Conservation (phyloP, 176 grass and related monocot genomes). For the Paspalum notatum region DNA sequence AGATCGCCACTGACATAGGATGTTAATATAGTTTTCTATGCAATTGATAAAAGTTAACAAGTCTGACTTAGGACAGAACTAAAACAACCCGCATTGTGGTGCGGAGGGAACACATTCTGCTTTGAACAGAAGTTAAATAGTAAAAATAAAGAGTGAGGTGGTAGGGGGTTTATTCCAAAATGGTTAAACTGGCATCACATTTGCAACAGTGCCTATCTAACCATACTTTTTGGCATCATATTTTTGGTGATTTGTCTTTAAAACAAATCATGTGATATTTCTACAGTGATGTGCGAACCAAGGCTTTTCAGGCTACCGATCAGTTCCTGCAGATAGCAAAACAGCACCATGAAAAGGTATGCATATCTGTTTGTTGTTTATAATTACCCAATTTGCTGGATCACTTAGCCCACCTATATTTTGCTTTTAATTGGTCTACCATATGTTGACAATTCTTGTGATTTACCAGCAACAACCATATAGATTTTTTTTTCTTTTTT, state of each 20-base stretch:
- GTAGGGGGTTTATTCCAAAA: too few species aligned
- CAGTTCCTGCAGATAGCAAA: slow-evolving; percentile 91
- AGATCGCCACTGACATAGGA: too few species aligned
- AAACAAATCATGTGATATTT: slow-evolving; percentile 32
- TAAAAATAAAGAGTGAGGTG: too few species aligned
- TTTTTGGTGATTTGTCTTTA: slow-evolving; percentile 24
- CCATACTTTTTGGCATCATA: slow-evolving; percentile 19
- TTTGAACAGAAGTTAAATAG: too few species aligned
- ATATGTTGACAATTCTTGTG: neutral
- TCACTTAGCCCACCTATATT: slow-evolving; percentile 15
- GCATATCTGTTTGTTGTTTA: slow-evolving; percentile 32
- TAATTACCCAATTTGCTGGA: slow-evolving; percentile 22
- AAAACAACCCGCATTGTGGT: too few species aligned
- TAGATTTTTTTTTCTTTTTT: slow-evolving; percentile 10
- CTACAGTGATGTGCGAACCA: slow-evolving; percentile 89
- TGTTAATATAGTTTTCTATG: too few species aligned
- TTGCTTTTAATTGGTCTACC: slow-evolving; percentile 4
- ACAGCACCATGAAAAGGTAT: slow-evolving; percentile 92
- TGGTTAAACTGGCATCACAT: too few species aligned
- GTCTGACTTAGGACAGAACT: too few species aligned
- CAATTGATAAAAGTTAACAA: too few species aligned
- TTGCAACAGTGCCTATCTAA: neutral
- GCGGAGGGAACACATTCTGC: too few species aligned
- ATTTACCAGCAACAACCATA: neutral
- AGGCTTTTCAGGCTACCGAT: slow-evolving; percentile 96